phyloP scores from a whole-genome alignment of 768 basidiomycete genomes.

The Megacollybia marginata region DNA sequence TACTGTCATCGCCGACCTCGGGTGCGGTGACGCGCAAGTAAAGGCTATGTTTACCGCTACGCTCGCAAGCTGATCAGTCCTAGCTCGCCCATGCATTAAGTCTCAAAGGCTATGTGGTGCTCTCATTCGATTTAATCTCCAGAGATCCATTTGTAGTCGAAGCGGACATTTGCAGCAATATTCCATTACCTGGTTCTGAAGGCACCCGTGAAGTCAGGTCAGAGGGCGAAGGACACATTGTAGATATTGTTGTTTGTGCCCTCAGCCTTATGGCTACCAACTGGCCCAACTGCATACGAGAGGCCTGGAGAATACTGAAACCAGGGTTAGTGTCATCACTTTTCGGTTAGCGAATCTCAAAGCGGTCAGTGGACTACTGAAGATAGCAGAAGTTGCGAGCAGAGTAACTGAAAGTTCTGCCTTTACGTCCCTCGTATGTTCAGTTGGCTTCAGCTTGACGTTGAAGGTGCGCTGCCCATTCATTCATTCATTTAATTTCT shows the following conservation, averaged over 20 bases:
- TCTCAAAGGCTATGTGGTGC: slow-evolving; percentile 58
- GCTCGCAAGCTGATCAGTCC: too few relatives aligned
- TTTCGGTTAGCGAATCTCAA: slow-evolving; percentile 3
- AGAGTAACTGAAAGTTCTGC: slow-evolving; percentile 64
- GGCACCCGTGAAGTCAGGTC: slow-evolving; percentile 28
- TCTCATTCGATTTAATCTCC: slow-evolving; percentile 79
- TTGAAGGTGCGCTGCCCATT: slow-evolving; percentile 45
- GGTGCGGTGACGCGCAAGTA: slow-evolving; percentile 90
- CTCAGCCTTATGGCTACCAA: slow-evolving; percentile 96
- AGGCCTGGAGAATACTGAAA: slow-evolving; percentile 84
- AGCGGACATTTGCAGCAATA: slow-evolving; percentile 75
- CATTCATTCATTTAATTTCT: slow-evolving; percentile 1
- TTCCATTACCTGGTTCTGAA: slow-evolving; percentile 84
- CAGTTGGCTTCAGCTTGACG: slow-evolving; percentile 67
- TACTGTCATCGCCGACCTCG: slow-evolving; percentile 85
- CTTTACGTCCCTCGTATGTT: slow-evolving; percentile 55
- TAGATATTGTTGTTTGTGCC: slow-evolving; percentile 89
- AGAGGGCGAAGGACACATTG: slow-evolving; percentile 62
- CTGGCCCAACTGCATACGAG: slow-evolving; percentile 86
- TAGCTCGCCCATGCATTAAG: slow-evolving; percentile 53
- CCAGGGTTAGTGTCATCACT: slow-evolving; percentile 46
- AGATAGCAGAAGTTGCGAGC: slow-evolving; percentile 86
- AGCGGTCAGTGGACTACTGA: slow-evolving; percentile 61
- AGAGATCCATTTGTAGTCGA: slow-evolving; percentile 72
- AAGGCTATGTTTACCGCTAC: too few relatives aligned